These are phyloP conservation scores for Lecanoromycetidae sp. DNA, from an alignment of 2,329 filamentous ascomycete genomes.

Conservation along the genomic window DNA sequence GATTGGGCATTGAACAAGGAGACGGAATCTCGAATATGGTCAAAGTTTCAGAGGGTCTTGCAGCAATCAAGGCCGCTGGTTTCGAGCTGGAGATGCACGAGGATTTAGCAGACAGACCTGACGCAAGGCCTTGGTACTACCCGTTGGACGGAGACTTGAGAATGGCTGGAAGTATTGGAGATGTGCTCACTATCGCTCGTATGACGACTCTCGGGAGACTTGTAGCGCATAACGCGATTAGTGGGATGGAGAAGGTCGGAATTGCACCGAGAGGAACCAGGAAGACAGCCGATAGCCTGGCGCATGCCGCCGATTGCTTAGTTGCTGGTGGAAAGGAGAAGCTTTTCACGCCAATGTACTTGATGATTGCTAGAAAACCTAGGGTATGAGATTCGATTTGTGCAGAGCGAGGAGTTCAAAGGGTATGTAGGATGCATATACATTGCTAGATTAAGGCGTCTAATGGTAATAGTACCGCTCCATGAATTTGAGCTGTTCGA, in stretches of 20 bases:
- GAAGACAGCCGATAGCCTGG: conserved; percentile 89
- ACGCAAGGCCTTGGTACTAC: conserved; percentile 85
- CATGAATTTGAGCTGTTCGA: too few species aligned
- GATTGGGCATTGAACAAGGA: conserved; percentile 87
- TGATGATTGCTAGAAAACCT: conserved; percentile 90
- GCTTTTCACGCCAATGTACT: conserved; percentile 97
- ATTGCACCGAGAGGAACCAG: conserved; percentile 73
- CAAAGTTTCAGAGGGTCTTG: conserved; percentile 64
- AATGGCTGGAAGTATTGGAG: conserved; percentile 67
- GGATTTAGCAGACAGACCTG: conserved; percentile 67
- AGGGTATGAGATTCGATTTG: conserved; percentile 2
- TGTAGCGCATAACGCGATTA: conserved; percentile 63
- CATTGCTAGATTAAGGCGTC: too few species aligned
- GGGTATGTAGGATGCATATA: too few species aligned
- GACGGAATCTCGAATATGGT: conserved; percentile 98
- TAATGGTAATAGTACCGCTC: too few species aligned
- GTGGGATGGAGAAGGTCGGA: conserved; percentile 59
- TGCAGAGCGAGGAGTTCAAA: background rate
- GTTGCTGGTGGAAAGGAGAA: conserved; percentile 78
- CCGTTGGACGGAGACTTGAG: conserved; percentile 73
- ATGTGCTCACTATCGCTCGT: conserved; percentile 70
- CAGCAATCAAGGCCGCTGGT: conserved; percentile 74
- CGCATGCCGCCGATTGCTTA: conserved; percentile 66
- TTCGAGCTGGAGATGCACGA: conserved; percentile 76
- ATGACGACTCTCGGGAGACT: conserved; percentile 79